These are phyloP conservation scores for Guyanaporus albipodus DNA, from an alignment of 768 basidiomycete species.

Conservation along the genomic window DNA sequence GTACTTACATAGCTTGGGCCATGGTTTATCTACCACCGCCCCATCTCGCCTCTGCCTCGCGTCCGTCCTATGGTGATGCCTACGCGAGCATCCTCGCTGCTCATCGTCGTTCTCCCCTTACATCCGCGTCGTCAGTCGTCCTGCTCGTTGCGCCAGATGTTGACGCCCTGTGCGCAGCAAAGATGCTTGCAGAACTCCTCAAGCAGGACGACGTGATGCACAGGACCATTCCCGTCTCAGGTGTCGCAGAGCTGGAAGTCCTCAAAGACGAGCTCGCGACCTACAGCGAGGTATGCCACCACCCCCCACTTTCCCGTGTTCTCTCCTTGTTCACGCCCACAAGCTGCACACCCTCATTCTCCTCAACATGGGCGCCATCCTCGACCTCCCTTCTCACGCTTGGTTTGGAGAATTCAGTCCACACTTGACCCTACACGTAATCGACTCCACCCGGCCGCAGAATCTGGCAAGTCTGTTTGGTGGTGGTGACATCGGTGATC, in stretches of 20 bases:
- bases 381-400: constrained; percentile 69
- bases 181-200: constrained; percentile 86
- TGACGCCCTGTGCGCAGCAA: constrained; percentile 87
- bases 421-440: constrained; percentile 77
- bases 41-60: constrained; percentile 53
- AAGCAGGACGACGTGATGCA: constrained; percentile 93
- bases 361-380: constrained; percentile 86
- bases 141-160: constrained; percentile 87
- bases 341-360: constrained; percentile 88
- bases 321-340: not conserved
- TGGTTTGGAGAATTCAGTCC: constrained; percentile 74
- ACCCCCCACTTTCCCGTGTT: not conserved
- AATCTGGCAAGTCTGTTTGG: constrained; percentile 86
- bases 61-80: constrained; percentile 66
- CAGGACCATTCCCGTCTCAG: constrained; percentile 84
- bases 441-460: constrained; percentile 90
- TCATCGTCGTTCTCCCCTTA: constrained; percentile 68
- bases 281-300: constrained; percentile 58
- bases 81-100: constrained; percentile 69
- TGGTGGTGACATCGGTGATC: constrained; percentile 58
- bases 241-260: constrained; percentile 69
- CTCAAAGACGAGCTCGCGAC: constrained; percentile 62
- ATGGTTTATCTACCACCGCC: constrained; percentile 76
- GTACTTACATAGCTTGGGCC: no score
- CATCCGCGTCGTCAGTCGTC: constrained; percentile 79